Base-by-base conservation (phyloP, 148 eudicot species). In the Rhododendron ovatum region DNA sequence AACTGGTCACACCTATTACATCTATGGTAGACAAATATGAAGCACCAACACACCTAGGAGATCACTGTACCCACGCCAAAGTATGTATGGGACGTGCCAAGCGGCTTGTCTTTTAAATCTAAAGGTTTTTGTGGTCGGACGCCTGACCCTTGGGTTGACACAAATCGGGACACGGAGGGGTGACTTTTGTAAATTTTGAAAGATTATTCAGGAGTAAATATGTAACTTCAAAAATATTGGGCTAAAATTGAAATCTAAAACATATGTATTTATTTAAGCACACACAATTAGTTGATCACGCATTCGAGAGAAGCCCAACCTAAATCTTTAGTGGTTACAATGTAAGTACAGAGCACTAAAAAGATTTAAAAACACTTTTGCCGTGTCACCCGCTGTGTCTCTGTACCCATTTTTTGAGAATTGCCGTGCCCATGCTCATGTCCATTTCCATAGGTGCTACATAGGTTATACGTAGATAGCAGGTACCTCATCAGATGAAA, bases 401-500 rank as follows among this genome's bases (percentile, higher is more conserved):
- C 5, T 67, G 33, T 67, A 26, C 35, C 74, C 74, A 67, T 26
- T 3, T 67, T 67, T 67, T 0, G 6, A 26, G 74, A 67, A 26
- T 67, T n/a, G 17, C 0, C 74, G 15, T 26, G 71, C 10, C 30
- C 11, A n/a, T 65, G 71, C 71, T n/a, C 63, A 18, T 57, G 65
- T 22, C 9, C 26, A 59, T 59, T 18, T 22, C 65, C 65, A 59
- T 59, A 22, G 26, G 33, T n/a, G 74, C 74, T 14, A 71, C 76
- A 71, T 71, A 30, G 18, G 41, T 30, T 30, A 71, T 30, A 71
- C 35, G 4, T 71, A 0, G n/a, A 83, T 3, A 81, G 80, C 61
- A 53, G 37, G 84, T 93, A 95, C 98, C 98, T 96, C 99, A 80
- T 95, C 95, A 37, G 99, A 97, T 77, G 95, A 89, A 61, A 97